Evolutionary conservation across 148 eudicot species (phyloP).

Genomic region (Silene uniflora): DNA sequence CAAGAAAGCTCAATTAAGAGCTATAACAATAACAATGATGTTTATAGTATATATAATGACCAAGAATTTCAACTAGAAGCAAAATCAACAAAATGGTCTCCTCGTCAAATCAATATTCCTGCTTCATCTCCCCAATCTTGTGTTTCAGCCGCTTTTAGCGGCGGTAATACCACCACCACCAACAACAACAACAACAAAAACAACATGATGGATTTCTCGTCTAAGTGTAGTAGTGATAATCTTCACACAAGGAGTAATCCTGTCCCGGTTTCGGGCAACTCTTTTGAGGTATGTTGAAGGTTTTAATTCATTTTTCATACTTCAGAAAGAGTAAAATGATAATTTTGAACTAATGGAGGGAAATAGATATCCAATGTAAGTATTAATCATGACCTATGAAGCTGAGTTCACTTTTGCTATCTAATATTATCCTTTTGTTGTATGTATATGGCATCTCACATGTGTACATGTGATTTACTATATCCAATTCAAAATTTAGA

Average conservation of each 20-base stretch:
- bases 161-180: too few relatives aligned
- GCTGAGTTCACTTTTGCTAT: neutral
- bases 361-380: too few relatives aligned
- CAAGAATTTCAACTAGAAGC: slow-evolving; percentile 23
- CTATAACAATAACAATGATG: slow-evolving; percentile 19
- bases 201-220: too few relatives aligned
- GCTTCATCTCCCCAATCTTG: slow-evolving; percentile 81
- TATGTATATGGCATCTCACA: too few relatives aligned
- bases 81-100: slow-evolving; percentile 34
- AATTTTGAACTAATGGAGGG: too few relatives aligned
- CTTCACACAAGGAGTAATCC: slow-evolving; percentile 42
- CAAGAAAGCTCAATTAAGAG: slow-evolving; percentile 42
- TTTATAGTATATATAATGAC: slow-evolving; percentile 1
- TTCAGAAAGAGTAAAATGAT: too few relatives aligned
- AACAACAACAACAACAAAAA: too few relatives aligned
- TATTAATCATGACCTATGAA: neutral
- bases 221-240: slow-evolving; percentile 13
- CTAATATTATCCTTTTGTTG: too few relatives aligned
- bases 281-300: slow-evolving; percentile 45
- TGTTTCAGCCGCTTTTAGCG: slow-evolving; percentile 33
- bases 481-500: too few relatives aligned
- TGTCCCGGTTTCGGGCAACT: slow-evolving; percentile 37
- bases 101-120: slow-evolving; percentile 29
- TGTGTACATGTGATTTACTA: too few relatives aligned
- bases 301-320: too few relatives aligned